Conservation (phyloP, 352 stramenopile species). For the Pythium phragmiticola region DNA sequence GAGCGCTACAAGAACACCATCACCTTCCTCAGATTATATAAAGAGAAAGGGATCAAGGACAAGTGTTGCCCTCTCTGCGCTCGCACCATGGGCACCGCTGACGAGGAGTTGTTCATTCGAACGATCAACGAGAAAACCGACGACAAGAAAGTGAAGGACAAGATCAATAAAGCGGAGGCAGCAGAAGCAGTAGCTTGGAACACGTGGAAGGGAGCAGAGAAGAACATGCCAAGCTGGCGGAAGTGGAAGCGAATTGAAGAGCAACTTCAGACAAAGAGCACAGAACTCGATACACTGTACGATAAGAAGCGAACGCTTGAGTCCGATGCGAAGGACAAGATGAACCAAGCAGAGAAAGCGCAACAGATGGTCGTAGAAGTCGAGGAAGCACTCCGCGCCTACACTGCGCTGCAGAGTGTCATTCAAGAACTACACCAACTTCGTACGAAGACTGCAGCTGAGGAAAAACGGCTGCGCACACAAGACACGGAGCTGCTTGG, state of each 20-base stretch:
- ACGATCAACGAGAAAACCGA: constrained; percentile 76
- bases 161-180: constrained; percentile 66
- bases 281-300: constrained; percentile 52
- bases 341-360: constrained; percentile 36
- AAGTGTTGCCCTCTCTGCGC: constrained; percentile 78
- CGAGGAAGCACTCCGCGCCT: constrained; percentile 32
- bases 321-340: constrained; percentile 53
- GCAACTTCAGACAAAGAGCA: constrained; percentile 44
- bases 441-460: constrained; percentile 30
- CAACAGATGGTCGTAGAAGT: constrained; percentile 27
- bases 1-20: constrained; percentile 79
- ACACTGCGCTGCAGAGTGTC: constrained; percentile 33
- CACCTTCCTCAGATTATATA: constrained; percentile 82
- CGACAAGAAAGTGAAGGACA: constrained; percentile 70
- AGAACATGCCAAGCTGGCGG: constrained; percentile 62
- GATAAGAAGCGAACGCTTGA: constrained; percentile 41
- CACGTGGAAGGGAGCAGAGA: constrained; percentile 60
- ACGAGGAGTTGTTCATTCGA: constrained; percentile 60
- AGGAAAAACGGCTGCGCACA: constrained; percentile 38
- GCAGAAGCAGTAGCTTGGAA: constrained; percentile 42
- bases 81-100: constrained; percentile 51
- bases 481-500: constrained; percentile 36
- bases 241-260: constrained; percentile 58
- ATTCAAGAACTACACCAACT: constrained; percentile 36
- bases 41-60: constrained; percentile 79